Evolutionary conservation across 1,284 basidiomycete genomes (phyloP).

Genomic region (Ustilago shanxiensis): DNA sequence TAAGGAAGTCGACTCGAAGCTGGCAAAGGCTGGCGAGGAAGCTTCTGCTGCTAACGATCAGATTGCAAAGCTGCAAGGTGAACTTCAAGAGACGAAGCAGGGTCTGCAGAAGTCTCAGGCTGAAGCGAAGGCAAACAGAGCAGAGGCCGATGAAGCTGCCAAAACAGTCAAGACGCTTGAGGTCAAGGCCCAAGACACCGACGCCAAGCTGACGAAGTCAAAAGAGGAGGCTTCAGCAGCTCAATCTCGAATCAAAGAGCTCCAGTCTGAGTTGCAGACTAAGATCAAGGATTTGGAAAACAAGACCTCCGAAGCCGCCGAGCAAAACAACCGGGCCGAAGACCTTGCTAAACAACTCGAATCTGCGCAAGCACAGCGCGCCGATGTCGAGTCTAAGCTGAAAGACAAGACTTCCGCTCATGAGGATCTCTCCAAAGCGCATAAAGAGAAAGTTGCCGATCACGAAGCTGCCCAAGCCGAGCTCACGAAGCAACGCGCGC

Average conservation of each 20-base stretch:
- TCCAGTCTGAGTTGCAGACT: constrained; percentile 12
- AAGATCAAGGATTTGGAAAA: constrained; percentile 8
- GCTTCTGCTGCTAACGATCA: constrained; percentile 9
- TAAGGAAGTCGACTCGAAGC: constrained; percentile 7
- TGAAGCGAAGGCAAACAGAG: background rate
- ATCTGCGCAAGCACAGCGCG: constrained; percentile 13
- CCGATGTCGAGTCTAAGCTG: constrained; percentile 21
- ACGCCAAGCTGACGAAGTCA: constrained; percentile 9
- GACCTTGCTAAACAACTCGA: constrained; percentile 32
- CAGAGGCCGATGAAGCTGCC: constrained; percentile 10
- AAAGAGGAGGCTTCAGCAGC: background rate
- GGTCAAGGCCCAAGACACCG: constrained; percentile 12
- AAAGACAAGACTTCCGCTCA: constrained; percentile 21
- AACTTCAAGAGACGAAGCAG: constrained; percentile 11
- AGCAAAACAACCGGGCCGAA: constrained; percentile 17
- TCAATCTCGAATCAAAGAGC: constrained; percentile 12
- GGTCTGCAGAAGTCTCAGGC: constrained; percentile 25
- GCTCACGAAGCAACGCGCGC: constrained; percentile 29
- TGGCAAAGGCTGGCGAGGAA: constrained; percentile 11
- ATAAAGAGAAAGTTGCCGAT: constrained; percentile 27
- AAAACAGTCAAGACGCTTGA: constrained; percentile 1
- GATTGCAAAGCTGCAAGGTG: constrained; percentile 16
- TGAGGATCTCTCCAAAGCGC: constrained; percentile 23
- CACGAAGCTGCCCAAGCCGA: constrained; percentile 25
- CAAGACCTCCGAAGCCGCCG: constrained; percentile 11